phyloP scores from a whole-genome alignment of 805 yeast genomes.

The Monosporozyma solicola region DNA sequence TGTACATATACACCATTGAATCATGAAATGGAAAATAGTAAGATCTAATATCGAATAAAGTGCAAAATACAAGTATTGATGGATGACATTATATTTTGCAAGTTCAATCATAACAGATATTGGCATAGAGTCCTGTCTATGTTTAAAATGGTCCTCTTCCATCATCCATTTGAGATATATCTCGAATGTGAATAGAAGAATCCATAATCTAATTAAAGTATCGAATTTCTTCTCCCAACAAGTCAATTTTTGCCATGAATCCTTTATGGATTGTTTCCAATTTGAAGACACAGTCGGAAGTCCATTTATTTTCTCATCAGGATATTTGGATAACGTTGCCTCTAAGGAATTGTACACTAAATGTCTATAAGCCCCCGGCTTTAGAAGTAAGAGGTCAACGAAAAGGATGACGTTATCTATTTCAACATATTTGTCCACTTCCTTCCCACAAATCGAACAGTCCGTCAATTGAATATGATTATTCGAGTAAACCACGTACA shows the following conservation, averaged over 20 bases:
- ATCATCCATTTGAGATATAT: constrained; percentile 89
- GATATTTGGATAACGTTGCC: constrained; percentile 10
- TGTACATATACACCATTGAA: constrained; percentile 24
- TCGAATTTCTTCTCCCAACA: constrained; percentile 19
- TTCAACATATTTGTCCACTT: constrained; percentile 88
- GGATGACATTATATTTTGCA: constrained; percentile 28
- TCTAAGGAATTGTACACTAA: constrained; percentile 62
- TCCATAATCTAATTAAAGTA: constrained; percentile 39
- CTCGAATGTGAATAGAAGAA: constrained; percentile 69
- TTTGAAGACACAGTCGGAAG: neutral
- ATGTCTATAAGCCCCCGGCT: constrained; percentile 85
- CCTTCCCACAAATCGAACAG: constrained; percentile 60
- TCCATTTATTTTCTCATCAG: constrained; percentile 6
- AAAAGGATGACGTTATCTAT: constrained; percentile 76
- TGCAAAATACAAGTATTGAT: constrained; percentile 52
- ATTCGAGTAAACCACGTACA: constrained; percentile 66
- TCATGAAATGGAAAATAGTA: constrained; percentile 31
- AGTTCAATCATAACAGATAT: neutral
- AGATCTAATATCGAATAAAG: constrained; percentile 43
- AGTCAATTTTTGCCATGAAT: neutral
- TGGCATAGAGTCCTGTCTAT: neutral
- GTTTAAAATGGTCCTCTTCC: constrained; percentile 49
- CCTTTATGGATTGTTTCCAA: constrained; percentile 4
- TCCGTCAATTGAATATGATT: constrained; percentile 72
- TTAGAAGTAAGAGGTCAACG: constrained; percentile 72